Evolutionary conservation across 1,139 yeast species (phyloP).

Genomic region (Debaryomycetaceae sp.): DNA sequence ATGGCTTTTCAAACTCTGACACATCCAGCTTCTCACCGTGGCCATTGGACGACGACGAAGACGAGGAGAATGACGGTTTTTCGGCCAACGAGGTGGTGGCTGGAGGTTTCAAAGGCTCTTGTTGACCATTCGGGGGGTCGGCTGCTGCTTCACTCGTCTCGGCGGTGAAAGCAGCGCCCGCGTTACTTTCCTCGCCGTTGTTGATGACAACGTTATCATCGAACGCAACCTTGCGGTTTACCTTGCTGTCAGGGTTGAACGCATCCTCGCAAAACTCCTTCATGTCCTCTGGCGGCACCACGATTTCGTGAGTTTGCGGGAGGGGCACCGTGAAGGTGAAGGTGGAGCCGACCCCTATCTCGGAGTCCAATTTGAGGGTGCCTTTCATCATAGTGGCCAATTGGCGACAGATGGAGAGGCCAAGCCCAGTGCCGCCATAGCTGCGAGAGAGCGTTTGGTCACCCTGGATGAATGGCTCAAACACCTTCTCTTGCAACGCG

Average conservation of each 20-base stretch:
- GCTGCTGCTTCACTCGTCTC: not conserved
- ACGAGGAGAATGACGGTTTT: conserved; percentile 3
- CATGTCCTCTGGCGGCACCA: conserved; percentile 36
- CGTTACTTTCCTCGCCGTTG: not conserved
- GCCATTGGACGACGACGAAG: conserved; percentile 3
- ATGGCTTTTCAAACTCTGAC: conserved; percentile 39
- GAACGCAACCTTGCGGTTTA: conserved; percentile 37
- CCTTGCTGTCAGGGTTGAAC: conserved; percentile 34
- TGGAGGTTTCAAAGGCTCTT: too few species aligned
- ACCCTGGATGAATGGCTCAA: conserved; percentile 96
- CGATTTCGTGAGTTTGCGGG: conserved; percentile 61
- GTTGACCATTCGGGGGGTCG: not conserved
- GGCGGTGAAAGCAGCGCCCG: too few species aligned
- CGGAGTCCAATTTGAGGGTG: conserved; percentile 64
- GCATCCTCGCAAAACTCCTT: conserved; percentile 41
- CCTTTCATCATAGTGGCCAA: conserved; percentile 88
- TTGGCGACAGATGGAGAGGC: conserved; percentile 88
- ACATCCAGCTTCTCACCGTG: conserved; percentile 6
- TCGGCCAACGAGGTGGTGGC: conserved; percentile 2
- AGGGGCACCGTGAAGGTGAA: conserved; percentile 79
- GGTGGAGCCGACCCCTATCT: conserved; percentile 73
- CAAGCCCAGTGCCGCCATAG: conserved; percentile 94
- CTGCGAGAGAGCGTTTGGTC: conserved; percentile 90
- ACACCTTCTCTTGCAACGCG: conserved; percentile 73
- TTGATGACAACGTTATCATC: conserved; percentile 11